Evolutionary conservation across 768 basidiomycete genomes (phyloP).

Genomic region (Tricholomella constricta): DNA sequence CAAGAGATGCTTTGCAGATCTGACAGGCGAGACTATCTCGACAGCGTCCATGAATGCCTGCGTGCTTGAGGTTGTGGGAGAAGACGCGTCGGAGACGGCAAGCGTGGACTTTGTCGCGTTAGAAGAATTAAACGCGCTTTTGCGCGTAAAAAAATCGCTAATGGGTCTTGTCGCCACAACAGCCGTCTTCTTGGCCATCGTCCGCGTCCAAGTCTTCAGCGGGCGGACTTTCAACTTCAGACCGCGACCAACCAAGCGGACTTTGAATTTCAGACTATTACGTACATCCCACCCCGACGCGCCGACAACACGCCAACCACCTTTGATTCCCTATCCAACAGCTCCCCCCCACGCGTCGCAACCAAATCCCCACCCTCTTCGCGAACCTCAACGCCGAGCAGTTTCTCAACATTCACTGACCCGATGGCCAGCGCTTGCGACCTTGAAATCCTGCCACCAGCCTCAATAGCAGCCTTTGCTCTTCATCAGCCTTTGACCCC

Average conservation of each 20-base stretch:
- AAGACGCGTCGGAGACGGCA: slow-evolving; percentile 23
- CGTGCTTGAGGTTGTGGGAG: slow-evolving; percentile 4
- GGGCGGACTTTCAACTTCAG: slow-evolving; percentile 10
- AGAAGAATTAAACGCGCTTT: slow-evolving; percentile 12
- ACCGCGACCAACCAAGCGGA: background rate
- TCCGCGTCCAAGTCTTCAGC: slow-evolving; percentile 6
- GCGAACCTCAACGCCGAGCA: slow-evolving; percentile 37
- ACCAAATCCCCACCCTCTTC: slow-evolving; percentile 53
- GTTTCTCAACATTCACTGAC: slow-evolving; percentile 45
- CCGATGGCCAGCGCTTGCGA: slow-evolving; percentile 48
- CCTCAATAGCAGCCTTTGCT: slow-evolving; percentile 45
- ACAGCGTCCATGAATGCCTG: slow-evolving; percentile 16
- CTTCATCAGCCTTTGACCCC: background rate
- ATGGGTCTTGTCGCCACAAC: slow-evolving; percentile 32
- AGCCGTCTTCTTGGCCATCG: slow-evolving; percentile 30
- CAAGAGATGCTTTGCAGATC: slow-evolving; percentile 8
- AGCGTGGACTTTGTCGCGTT: slow-evolving; percentile 14
- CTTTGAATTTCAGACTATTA: slow-evolving; percentile 7
- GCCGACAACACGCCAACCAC: slow-evolving; percentile 59
- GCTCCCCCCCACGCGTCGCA: slow-evolving; percentile 53
- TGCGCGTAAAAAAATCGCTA: slow-evolving; percentile 50
- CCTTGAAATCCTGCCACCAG: slow-evolving; percentile 39
- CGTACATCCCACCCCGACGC: slow-evolving; percentile 18
- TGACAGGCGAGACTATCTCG: slow-evolving; percentile 24
- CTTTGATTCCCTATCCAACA: slow-evolving; percentile 47